phyloP scores from a whole-genome alignment of 257 asterid species.

The Solanum microdontum region DNA sequence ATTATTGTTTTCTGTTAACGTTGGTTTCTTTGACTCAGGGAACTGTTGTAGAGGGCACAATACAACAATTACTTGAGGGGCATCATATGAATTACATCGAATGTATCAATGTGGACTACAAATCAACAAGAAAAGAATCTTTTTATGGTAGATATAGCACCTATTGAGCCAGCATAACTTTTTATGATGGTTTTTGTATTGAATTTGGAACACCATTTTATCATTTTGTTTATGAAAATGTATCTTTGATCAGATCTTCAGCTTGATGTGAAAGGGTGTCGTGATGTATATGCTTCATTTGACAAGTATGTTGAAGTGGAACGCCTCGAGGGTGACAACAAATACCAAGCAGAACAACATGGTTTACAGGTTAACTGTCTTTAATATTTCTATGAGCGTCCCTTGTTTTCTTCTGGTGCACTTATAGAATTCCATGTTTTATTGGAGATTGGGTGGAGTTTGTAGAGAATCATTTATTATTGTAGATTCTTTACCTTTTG shows the following conservation, averaged over 20 bases:
- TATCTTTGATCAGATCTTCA: conserved; percentile 47
- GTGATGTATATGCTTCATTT: conserved; percentile 71
- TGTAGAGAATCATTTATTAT: neutral
- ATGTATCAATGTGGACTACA: conserved; percentile 73
- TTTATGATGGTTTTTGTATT: neutral
- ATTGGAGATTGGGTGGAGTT: neutral
- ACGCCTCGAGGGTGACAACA: conserved; percentile 72
- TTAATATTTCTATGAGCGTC: neutral
- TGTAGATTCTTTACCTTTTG: neutral
- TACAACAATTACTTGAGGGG: conserved; percentile 79
- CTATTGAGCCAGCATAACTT: neutral
- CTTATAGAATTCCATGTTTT: neutral
- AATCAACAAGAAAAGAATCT: conserved; percentile 82
- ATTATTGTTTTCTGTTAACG: neutral
- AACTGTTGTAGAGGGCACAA: conserved; percentile 83
- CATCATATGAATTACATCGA: conserved; percentile 82
- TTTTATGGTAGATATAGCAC: conserved; percentile 45
- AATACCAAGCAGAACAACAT: conserved; percentile 61
- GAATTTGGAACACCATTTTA: neutral
- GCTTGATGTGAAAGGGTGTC: conserved; percentile 78
- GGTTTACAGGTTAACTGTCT: conserved; percentile 56
- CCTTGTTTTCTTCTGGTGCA: neutral
- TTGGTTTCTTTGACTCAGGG: conserved; percentile 29
- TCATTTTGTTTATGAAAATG: conserved; percentile 6
- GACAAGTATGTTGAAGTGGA: conserved; percentile 84